Conservation (phyloP, 768 basidiomycete genomes). For the Serendipita indica region DNA sequence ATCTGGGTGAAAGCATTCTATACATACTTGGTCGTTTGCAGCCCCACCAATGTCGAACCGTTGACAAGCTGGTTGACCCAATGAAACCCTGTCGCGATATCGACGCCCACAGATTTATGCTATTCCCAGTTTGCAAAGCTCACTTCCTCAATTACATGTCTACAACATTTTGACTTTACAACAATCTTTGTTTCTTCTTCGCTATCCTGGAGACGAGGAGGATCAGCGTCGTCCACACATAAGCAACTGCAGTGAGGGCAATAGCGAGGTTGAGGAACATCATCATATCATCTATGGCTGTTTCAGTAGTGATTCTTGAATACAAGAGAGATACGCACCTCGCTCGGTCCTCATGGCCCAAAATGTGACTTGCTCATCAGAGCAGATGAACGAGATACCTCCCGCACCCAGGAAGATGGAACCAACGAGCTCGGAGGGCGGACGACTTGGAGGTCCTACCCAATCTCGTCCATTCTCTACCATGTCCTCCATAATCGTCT, state of each 20-base stretch:
- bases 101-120: too few relatives aligned
- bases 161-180: too few relatives aligned
- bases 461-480: too few relatives aligned
- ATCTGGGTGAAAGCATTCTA: too few relatives aligned
- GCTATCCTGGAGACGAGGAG: not conserved
- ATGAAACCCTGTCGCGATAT: too few relatives aligned
- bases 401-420: slow-evolving; percentile 79
- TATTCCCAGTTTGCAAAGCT: too few relatives aligned
- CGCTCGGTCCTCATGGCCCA: slow-evolving; percentile 88
- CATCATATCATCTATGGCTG: slow-evolving; percentile 66
- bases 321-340: slow-evolving; percentile 32
- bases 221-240: slow-evolving; percentile 47
- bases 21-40: too few relatives aligned
- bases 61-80: too few relatives aligned
- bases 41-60: too few relatives aligned
- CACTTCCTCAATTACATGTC: too few relatives aligned
- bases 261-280: slow-evolving; percentile 66
- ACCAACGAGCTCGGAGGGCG: slow-evolving; percentile 83
- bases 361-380: slow-evolving; percentile 76
- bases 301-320: not conserved
- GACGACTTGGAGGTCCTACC: slow-evolving; percentile 87
- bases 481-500: slow-evolving; percentile 22
- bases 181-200: not conserved
- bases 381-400: slow-evolving; percentile 79
- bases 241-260: slow-evolving; percentile 71